Conservation (phyloP, 805 yeast genomes). For the Myxozyma geophila region DNA sequence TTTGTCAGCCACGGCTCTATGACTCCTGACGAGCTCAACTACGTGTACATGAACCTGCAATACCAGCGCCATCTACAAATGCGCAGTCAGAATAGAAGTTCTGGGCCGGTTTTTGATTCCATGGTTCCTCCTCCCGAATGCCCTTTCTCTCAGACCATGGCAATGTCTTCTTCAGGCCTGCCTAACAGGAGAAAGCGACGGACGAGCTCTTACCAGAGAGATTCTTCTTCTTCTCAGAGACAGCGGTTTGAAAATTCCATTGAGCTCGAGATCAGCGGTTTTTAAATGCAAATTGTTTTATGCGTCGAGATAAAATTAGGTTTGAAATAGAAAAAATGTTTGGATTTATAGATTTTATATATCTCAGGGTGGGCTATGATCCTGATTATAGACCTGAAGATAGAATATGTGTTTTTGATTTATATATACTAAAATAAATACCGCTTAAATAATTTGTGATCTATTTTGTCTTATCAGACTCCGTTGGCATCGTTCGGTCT, state of each 20-base stretch:
- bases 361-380: too few species aligned
- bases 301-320: neutral
- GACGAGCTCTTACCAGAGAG: constrained; percentile 4
- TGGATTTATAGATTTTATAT: neutral
- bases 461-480: constrained; percentile 5
- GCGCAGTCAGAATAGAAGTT: constrained; percentile 1
- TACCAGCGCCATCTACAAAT: constrained; percentile 17
- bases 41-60: constrained; percentile 13
- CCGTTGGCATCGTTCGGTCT: neutral
- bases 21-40: constrained; percentile 5
- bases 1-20: neutral
- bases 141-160: constrained; percentile 19
- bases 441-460: neutral
- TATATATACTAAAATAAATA: neutral
- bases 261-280: constrained; percentile 4
- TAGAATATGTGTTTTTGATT: neutral
- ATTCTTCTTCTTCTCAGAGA: neutral
- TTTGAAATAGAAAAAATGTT: neutral
- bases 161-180: neutral
- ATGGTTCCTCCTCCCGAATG: constrained; percentile 26
- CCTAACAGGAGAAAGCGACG: constrained; percentile 16
- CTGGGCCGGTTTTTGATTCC: neutral
- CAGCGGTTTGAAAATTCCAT: neutral
- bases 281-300: neutral
- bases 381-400: neutral